Base-by-base conservation (phyloP, 495 filamentous ascomycete genomes). In the Penicillium odoratum region DNA sequence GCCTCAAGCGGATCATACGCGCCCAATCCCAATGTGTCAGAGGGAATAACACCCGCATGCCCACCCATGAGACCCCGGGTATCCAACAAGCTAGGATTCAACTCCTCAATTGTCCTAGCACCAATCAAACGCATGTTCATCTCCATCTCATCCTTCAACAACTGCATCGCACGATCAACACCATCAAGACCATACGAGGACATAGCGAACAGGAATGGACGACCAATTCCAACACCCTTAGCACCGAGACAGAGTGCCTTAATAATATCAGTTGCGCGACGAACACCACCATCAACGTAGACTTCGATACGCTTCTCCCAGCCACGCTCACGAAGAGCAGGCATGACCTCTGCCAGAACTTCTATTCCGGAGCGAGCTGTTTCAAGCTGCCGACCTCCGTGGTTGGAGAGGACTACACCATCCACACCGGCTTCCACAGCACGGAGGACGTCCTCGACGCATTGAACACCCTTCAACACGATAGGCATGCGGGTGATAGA, bases 81-180 rank as follows among this genome's bases (percentile, higher is more conserved):
- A 71, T 98, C 94, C 50, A 98, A 66, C 68, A 98, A 57, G 11
- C 82, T 83, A 7, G 92, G 87, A 56, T 86, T 91, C 51, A 98
- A 73, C 53, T 98, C 87, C 36, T 83, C 86, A 25, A 98, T 69
- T 40, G 67, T 84, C 1, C 78, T 81, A 30, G 85, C 88, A 13
- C 94, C 94, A 63, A 98, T 91, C 60, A 98, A 77, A 8, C 95
- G 84, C 94, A 98, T 98, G 64, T 90, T 90, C 93, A 98, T 97
- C 80, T 93, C 93, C 87, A 98, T 92, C 82, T 98, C 94, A 69
- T 98, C 94, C 79, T 91, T 95, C 57, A 98, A 83, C 61, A 98
- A 97, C 72, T 96, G 85, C 55, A 97, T 77, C 13, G 88, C 88
- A 63, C 91, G 79, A 61, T 89, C 86, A 4, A 98, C 93, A 50